Conservation (phyloP, 331 rosid species). For the Malus hybrid region DNA sequence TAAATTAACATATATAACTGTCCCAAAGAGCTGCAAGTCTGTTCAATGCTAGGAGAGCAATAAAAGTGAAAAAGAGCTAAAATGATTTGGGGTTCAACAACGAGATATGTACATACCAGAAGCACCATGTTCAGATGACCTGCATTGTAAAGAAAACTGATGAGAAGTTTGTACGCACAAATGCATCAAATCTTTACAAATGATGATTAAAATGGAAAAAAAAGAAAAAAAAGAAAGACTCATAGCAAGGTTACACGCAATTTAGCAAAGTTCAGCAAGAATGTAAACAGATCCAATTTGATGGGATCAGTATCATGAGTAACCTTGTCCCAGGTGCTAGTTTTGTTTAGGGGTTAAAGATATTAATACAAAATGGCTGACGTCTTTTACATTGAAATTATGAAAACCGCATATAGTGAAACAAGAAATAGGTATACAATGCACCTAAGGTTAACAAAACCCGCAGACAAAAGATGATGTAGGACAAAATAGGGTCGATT, state of each 20-base stretch:
- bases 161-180: neutral
- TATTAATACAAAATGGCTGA: neutral
- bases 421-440: too few species aligned
- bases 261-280: neutral
- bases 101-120: constrained; percentile 54
- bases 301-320: neutral
- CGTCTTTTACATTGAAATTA: too few species aligned
- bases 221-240: too few species aligned
- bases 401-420: too few species aligned
- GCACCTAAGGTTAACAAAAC: too few species aligned
- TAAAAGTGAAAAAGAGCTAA: neutral
- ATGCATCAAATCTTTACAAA: neutral
- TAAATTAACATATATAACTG: neutral
- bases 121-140: constrained; percentile 81
- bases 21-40: neutral
- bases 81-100: neutral
- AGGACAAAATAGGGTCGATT: too few species aligned
- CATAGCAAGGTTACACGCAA: neutral
- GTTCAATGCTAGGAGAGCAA: neutral
- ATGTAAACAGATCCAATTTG: neutral
- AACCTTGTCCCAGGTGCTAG: neutral
- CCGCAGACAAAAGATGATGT: too few species aligned
- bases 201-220: too few species aligned
- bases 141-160: constrained; percentile 29
- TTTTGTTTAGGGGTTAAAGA: neutral